Percentiles rank a stretch among this genome's conserved stretches.
Conservation (phyloP, 148 eudicot species). For the Fagopyrum homotropicum region DNA sequence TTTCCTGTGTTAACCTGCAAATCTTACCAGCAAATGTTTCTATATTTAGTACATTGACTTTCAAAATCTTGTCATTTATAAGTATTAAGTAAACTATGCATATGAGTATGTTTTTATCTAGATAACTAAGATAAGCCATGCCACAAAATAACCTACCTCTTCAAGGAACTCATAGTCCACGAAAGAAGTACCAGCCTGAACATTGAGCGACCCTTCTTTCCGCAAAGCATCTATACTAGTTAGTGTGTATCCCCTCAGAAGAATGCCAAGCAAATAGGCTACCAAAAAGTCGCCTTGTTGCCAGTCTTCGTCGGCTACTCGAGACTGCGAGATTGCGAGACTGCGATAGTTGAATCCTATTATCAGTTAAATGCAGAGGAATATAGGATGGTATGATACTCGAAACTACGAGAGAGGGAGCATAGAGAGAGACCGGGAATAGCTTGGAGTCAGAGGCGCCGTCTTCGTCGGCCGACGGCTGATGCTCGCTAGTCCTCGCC, state of each 20-base stretch:
- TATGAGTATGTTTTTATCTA: background rate
- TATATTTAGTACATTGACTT: no score
- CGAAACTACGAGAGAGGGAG: no score
- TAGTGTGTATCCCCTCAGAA: conserved; percentile 72
- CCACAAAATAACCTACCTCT: conserved; percentile 34
- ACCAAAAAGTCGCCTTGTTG: conserved; percentile 90
- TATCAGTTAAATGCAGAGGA: no score
- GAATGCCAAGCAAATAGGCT: conserved; percentile 79
- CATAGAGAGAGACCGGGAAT: no score
- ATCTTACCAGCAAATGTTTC: background rate
- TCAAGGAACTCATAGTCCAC: conserved; percentile 84
- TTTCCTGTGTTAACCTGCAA: conserved; percentile 72
- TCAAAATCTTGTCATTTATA: background rate
- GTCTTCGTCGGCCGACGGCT: no score
- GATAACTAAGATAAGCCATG: background rate
- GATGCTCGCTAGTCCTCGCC: no score
- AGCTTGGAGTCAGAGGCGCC: no score
- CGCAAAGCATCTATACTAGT: conserved; percentile 79
- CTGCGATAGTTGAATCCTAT: no score
- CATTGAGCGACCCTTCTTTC: conserved; percentile 69
- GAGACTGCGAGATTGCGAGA: no score
- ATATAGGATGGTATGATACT: no score
- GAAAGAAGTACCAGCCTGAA: conserved; percentile 95
- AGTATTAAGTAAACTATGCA: background rate
- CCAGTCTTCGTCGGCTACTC: no score